Base-by-base conservation (phyloP, 495 filamentous ascomycete genomes). In the Rostrohypoxylon terebratum region DNA sequence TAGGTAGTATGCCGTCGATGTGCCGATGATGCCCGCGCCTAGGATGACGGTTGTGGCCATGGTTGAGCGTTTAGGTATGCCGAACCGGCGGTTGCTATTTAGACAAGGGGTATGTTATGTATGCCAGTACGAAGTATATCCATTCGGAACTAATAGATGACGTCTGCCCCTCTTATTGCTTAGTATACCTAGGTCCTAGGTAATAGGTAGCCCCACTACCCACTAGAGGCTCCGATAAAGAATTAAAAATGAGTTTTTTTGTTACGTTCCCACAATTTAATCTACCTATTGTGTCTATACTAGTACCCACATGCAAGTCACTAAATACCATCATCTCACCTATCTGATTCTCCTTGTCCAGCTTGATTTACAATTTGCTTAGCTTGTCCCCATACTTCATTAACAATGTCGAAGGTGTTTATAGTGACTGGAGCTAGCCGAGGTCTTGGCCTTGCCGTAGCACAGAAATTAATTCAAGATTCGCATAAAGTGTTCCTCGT, bases 381-480 rank as follows among this genome's bases (percentile, higher is more conserved):
- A 1, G 36, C 20, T 50, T 14, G n/a, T 4, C 16, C 51, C 42
- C 8, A 25, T 20, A 45, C 16, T 16, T 20, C 42, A 20, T 45
- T 21, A 33, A 81, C 42, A 16, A 81, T 79, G 77, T 38, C 82
- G 21, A 91, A 92, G 78, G 87, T 86, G 18, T 83, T 92, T 69
- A 84, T 94, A 48, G 84, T 94, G 31, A 93, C 91, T 3, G 92
- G 92, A 14, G 86, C 88, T 14, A 90, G 89, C 62, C 86, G 88
- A 13, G 95, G 96, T 38, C 92, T 98, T 68, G 96, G 96, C 53
- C 87, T 92, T 21, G 93, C 93, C 9, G 87, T 95, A 25, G 86
- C 92, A 31, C 83, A 91, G 69, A 86, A 88, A 74, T 87, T 99
- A 36, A 87, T 98, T 59, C 69, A 83, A n/a, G 77, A 85, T 9